These are phyloP conservation scores for Agaricales sp. DNA, from an alignment of 1,284 basidiomycete genomes.

Conservation along the genomic window DNA sequence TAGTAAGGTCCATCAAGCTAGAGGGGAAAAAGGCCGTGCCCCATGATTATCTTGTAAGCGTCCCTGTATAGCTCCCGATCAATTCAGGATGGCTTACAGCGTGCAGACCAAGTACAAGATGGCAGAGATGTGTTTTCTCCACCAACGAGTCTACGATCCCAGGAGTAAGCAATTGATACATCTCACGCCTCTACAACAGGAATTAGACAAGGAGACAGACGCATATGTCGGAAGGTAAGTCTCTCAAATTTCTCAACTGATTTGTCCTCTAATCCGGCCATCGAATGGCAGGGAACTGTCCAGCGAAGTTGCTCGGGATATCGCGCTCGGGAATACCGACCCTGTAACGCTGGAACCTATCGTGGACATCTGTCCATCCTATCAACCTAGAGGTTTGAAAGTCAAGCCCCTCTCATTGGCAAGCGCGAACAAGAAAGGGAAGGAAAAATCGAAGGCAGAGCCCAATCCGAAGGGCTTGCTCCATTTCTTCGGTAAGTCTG, in stretches of 20 bases:
- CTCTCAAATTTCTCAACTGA: slow-evolving; percentile 5
- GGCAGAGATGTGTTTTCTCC: slow-evolving; percentile 89
- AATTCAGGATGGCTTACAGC: neutral
- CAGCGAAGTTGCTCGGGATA: slow-evolving; percentile 28
- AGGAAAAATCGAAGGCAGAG: no score
- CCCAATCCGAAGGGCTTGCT: slow-evolving; percentile 43
- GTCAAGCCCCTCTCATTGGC: slow-evolving; percentile 15
- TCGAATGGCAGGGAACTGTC: slow-evolving; percentile 7
- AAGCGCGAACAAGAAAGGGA: no score
- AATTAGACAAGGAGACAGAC: slow-evolving; percentile 52
- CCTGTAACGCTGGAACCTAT: slow-evolving; percentile 22
- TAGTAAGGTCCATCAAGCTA: slow-evolving; percentile 67
- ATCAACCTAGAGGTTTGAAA: no score
- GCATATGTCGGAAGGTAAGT: slow-evolving; percentile 72
- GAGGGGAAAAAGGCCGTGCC: slow-evolving; percentile 87
- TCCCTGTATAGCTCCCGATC: neutral
- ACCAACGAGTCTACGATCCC: slow-evolving; percentile 92
- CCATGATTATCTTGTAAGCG: slow-evolving; percentile 49
- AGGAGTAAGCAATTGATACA: slow-evolving; percentile 52
- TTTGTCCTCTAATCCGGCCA: slow-evolving; percentile 7
- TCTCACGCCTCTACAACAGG: slow-evolving; percentile 43
- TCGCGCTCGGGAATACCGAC: slow-evolving; percentile 15
- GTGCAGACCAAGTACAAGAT: slow-evolving; percentile 37
- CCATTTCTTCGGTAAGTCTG: slow-evolving; percentile 51
- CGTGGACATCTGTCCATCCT: neutral